phyloP scores from a whole-genome alignment of 306 rosid species.

The Lotus japonicus region DNA sequence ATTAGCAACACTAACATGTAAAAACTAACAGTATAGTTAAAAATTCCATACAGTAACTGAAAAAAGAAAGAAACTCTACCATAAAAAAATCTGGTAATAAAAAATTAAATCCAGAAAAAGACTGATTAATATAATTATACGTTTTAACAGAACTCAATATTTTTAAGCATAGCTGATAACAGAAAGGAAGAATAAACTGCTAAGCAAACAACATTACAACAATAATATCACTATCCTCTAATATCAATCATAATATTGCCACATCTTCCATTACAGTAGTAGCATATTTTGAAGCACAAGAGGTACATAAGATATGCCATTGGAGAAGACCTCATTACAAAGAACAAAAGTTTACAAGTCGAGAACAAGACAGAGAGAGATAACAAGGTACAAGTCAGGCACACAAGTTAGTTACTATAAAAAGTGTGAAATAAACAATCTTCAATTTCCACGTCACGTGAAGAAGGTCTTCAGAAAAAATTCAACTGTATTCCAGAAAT shows the following conservation, averaged over 20 bases:
- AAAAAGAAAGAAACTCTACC: not conserved
- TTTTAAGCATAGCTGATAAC: not conserved
- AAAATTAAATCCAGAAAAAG: not conserved
- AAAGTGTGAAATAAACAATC: not conserved
- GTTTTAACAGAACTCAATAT: conserved; percentile 1
- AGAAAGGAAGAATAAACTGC: not conserved
- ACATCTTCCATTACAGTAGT: not conserved
- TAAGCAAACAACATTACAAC: not conserved
- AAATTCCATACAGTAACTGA: not conserved
- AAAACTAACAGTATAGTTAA: conserved; percentile 2
- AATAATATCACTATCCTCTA: conserved; percentile 1
- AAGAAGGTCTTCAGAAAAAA: not conserved
- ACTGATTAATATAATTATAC: not conserved
- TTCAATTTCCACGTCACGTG: not conserved
- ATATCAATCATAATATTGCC: not conserved
- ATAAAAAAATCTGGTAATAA: not conserved
- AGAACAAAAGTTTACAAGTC: not conserved
- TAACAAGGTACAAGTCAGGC: not conserved
- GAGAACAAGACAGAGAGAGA: not conserved
- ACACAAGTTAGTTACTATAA: not conserved
- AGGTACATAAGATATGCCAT: not conserved
- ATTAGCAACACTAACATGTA: not conserved
- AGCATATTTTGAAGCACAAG: not conserved
- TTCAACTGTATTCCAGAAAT: not conserved
- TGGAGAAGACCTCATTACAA: not conserved